Conservation (phyloP, 805 yeast genomes). For the Vanderwaltozyma tropicalis region DNA sequence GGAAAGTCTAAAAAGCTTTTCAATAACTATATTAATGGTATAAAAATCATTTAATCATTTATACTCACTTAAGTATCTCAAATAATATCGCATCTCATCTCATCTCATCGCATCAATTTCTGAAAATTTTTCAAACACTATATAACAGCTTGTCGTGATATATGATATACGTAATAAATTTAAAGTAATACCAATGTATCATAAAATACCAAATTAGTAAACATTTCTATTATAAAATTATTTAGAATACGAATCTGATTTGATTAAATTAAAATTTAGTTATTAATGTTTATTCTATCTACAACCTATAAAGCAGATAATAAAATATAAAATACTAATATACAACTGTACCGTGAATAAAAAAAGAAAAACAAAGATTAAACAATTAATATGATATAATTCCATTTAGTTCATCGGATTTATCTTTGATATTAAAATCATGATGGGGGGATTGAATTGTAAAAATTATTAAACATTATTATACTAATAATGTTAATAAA, state of each 20-base stretch:
- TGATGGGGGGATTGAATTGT: neutral
- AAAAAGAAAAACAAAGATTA: no score
- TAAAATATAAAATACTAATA: constrained; percentile 7
- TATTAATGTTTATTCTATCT: constrained; percentile 11
- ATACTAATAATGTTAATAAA: neutral
- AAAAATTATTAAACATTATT: neutral
- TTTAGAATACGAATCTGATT: neutral
- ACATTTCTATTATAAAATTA: neutral
- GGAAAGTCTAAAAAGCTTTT: no score
- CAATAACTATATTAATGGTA: no score
- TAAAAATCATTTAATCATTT: no score
- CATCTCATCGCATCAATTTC: constrained; percentile 21
- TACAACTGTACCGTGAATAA: constrained; percentile 5
- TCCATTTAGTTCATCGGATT: neutral
- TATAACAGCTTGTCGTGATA: neutral
- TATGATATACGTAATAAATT: neutral
- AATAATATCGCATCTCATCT: neutral
- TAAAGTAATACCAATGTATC: no score
- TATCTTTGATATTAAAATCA: neutral
- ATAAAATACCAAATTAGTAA: no score
- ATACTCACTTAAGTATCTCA: no score
- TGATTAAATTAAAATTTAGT: neutral
- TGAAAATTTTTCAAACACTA: constrained; percentile 1
- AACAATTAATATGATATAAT: neutral
- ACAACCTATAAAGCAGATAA: constrained; percentile 6